Base-by-base conservation (phyloP, 2,329 filamentous ascomycete species). In the Sporothrix pallida region DNA sequence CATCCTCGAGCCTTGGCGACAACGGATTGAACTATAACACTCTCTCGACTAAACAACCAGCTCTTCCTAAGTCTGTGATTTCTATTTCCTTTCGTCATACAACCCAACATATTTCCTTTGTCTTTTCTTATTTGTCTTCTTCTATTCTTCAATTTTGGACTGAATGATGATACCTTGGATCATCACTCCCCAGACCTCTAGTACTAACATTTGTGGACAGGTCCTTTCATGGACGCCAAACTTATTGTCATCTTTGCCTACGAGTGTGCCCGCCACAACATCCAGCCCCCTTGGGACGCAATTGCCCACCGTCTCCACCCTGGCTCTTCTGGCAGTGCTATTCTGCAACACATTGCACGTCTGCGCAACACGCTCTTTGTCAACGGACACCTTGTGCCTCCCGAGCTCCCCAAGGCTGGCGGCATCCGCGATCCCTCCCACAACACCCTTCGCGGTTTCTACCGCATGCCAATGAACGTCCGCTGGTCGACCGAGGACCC, bases 201-300 rank as follows among this genome's bases (percentile, higher is more conserved):
- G 12, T 65, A 23, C 62, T 67, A 67, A 67, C 62, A 48, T 1
- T 13, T 13, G 12, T 17, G 10, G 26, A 15, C 65, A 87, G 84
- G 83, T 0, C 81, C 83, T 10, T 82, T 84, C 10, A 86, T 86
- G 83, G 78, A 80, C 0, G 84, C 86, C 52, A 86, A 86, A 76
- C 75, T 85, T 0, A 73, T 86, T 0, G 78, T 86, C 0, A 77
- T 82, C 72, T 75, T 85, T 0, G 78, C 82, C 12, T 86, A 84
- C 48, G 84, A 86, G 75, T 81, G 79, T 50, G 73, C 74, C 13
- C 76, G 80, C 5, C 76, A 79, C 67, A 79, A 78, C 42, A 76
- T 82, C 31, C 77, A 80, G 1, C 12, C 85, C 0, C 83, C 83
- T 0, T 85, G 83, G 83, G 80, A 83, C 15, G 70, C 76, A 0